Base-by-base conservation (phyloP, 2,329 filamentous ascomycete species). In the Torrubiella hemipterigena region DNA sequence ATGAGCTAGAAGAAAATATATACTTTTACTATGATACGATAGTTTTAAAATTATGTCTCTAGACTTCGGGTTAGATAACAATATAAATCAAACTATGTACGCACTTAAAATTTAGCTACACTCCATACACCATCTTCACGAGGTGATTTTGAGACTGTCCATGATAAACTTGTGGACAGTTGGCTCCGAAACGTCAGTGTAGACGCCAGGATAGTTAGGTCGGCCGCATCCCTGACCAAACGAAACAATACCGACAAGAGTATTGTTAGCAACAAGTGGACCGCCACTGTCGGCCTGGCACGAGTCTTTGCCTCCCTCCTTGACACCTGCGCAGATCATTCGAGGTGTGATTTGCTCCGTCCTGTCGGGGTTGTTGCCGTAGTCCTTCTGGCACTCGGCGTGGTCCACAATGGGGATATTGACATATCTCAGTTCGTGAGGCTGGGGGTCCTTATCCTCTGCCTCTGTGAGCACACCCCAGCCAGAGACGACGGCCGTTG, bases 241-340 rank as follows among this genome's bases (percentile, higher is more conserved):
- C 25, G 50, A 54, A 17, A 53, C 49, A 19, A 46, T 13, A 31
- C 50, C 50, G 7, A 48, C 29, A 15, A 54, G 32, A 9, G 32
- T 36, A 3, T 39, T 33, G 21, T 32, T 30, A 20, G 50, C 38
- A 17, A 52, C 39, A 11, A 53, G 40, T 24, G 50, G 50, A 26
- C 50, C 50, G 21, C 50, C 50, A n/a, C 42, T 46, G 42, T 54
- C 50, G 13, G 48, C 48, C 18, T 44, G 40, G 49, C 50, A 54
- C 12, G 50, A 42, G 38, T 54, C 50, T 39, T 43, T 46, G 24
- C 47, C 49, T 8, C 50, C 50, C 5, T 29, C 27, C 3, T 38
- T 11, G 8, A 41, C 17, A 8, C 49, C 50, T 25, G 50, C 50
- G 41, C 50, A 54, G 44, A 54, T 42, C 50, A 52, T 53, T 42